phyloP scores from a whole-genome alignment of 164 flowering plant species.

The Tinospora cordifolia region DNA sequence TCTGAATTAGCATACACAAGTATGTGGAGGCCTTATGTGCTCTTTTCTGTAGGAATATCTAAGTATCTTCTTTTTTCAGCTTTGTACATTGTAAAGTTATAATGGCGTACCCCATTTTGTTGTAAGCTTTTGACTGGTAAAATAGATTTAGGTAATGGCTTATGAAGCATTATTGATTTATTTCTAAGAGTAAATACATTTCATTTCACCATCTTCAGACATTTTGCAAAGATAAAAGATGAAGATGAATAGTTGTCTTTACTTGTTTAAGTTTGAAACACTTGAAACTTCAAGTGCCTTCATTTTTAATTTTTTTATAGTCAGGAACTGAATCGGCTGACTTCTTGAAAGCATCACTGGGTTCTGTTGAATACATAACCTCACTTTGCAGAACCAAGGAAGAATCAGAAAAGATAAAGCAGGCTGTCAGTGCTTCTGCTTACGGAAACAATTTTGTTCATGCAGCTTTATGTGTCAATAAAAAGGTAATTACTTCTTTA shows the following conservation, averaged over 20 bases:
- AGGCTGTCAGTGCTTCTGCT: constrained; percentile 67
- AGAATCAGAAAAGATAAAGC: constrained; percentile 61
- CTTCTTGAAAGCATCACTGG: constrained; percentile 74
- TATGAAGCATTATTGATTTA: too few relatives aligned
- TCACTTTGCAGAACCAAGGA: constrained; percentile 64
- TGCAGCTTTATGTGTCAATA: constrained; percentile 86
- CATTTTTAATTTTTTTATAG: constrained; percentile 33
- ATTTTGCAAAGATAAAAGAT: too few relatives aligned
- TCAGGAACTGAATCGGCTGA: constrained; percentile 49
- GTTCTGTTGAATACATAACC: constrained; percentile 83
- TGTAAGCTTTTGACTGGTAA: too few relatives aligned
- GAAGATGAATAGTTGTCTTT: background rate
- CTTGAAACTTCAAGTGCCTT: constrained; percentile 14
- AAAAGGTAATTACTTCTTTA: constrained; percentile 43
- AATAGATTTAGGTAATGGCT: too few relatives aligned
- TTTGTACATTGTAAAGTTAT: too few relatives aligned
- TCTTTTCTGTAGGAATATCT: too few relatives aligned
- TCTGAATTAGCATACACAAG: too few relatives aligned
- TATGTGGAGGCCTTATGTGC: too few relatives aligned
- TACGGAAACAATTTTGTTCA: constrained; percentile 78
- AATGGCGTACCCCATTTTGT: too few relatives aligned
- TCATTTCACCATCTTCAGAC: too few relatives aligned
- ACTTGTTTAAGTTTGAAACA: background rate
- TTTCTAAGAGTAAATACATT: too few relatives aligned
- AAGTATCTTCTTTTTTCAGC: too few relatives aligned